Conservation (phyloP, 495 filamentous ascomycete species). For the Neurospora tetraspora region DNA sequence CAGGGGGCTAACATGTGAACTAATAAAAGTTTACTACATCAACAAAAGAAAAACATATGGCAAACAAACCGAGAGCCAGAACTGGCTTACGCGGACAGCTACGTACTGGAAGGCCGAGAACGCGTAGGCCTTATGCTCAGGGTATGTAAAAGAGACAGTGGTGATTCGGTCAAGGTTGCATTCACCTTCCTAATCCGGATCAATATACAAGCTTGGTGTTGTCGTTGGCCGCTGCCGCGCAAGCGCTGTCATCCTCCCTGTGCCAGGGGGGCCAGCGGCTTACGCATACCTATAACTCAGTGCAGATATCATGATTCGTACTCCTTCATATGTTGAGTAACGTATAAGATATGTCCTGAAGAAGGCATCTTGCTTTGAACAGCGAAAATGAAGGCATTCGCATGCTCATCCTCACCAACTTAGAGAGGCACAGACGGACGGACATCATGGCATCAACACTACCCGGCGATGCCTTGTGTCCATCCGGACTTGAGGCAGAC, state of each 20-base stretch:
- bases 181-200: neutral
- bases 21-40: neutral
- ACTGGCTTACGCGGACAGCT: neutral
- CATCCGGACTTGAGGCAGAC: neutral
- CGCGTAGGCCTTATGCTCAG: neutral
- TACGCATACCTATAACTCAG: neutral
- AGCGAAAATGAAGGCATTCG: neutral
- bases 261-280: neutral
- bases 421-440: neutral
- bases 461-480: neutral
- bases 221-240: neutral
- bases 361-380: neutral
- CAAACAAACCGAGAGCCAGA: neutral
- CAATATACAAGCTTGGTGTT: neutral
- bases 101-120: neutral
- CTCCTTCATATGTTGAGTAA: neutral
- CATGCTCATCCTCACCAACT: neutral
- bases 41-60: neutral
- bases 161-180: neutral
- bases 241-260: neutral
- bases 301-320: neutral
- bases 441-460: neutral
- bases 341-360: neutral
- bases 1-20: neutral
- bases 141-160: neutral